A percentile compares a stretch with the other conserved stretches of the same genome.
Evolutionary conservation across 768 basidiomycete species (phyloP).

Genomic region (Cystobasidium ongulense): DNA sequence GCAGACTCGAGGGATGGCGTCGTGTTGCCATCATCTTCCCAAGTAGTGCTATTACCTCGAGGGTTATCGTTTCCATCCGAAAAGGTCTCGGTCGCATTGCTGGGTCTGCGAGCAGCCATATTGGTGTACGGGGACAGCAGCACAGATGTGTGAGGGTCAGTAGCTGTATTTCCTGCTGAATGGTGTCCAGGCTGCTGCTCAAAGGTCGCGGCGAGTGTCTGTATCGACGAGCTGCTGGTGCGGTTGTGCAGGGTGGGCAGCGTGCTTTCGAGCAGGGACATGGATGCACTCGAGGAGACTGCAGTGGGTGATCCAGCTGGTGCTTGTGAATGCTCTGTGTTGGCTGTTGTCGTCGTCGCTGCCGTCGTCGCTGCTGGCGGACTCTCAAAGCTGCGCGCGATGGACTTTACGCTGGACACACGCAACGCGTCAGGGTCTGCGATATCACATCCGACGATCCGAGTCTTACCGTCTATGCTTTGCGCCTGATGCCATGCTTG

Average conservation of each 20-base stretch:
- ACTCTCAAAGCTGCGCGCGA: slow-evolving; percentile 31
- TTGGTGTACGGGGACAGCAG: not conserved
- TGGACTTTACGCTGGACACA: slow-evolving; percentile 28
- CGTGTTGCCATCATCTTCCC: not conserved
- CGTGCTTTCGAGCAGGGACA: too few relatives aligned
- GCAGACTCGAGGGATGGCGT: slow-evolving; percentile 3
- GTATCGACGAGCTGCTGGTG: not conserved
- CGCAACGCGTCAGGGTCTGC: not conserved
- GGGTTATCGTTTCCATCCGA: not conserved
- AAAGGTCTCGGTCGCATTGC: not conserved
- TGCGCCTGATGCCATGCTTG: not conserved
- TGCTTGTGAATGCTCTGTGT: not conserved
- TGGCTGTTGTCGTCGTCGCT: not conserved
- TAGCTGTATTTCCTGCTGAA: not conserved
- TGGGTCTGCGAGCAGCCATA: not conserved
- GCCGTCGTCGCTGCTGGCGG: not conserved
- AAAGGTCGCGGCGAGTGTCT: not conserved
- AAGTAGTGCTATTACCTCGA: not conserved
- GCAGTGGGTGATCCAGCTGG: not conserved
- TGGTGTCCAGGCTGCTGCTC: slow-evolving; percentile 6
- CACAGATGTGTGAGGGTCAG: not conserved
- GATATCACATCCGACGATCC: not conserved
- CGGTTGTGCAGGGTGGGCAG: not conserved
- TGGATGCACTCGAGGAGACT: too few relatives aligned
- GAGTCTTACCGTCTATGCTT: slow-evolving; percentile 13